These are phyloP conservation scores for Suillus decipiens DNA, from an alignment of 768 basidiomycete genomes.

Conservation along the genomic window DNA sequence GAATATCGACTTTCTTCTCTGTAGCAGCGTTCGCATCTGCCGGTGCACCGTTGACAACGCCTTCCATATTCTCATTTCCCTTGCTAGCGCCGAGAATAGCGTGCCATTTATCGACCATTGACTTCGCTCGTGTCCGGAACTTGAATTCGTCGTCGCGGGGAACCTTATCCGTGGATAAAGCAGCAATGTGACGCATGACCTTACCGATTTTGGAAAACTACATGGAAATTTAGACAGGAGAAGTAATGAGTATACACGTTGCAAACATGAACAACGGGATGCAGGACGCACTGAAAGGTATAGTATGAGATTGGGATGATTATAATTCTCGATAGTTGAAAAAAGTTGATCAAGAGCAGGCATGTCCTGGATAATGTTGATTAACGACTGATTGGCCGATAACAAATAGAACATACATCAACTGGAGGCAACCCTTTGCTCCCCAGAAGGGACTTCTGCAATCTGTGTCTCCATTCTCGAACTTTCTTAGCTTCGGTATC, in stretches of 20 bases:
- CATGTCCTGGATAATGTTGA: constrained; percentile 62
- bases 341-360: constrained; percentile 69
- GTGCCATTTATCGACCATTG: constrained; percentile 50
- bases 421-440: constrained; percentile 63
- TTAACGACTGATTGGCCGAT: constrained; percentile 11
- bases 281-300: constrained; percentile 57
- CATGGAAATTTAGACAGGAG: constrained; percentile 10
- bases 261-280: constrained; percentile 13
- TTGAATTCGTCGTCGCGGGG: constrained; percentile 55
- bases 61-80: constrained; percentile 32
- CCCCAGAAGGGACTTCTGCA: constrained; percentile 85
- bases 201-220: constrained; percentile 53
- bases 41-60: constrained; percentile 26
- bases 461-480: constrained; percentile 88
- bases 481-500: constrained; percentile 74
- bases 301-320: constrained; percentile 69
- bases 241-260: constrained; percentile 10
- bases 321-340: constrained; percentile 73
- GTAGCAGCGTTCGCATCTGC: constrained; percentile 21
- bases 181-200: constrained; percentile 65
- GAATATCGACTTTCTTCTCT: constrained; percentile 23
- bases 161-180: constrained; percentile 42
- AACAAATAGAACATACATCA: constrained; percentile 46
- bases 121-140: constrained; percentile 50
- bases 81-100: constrained; percentile 37